Percentiles rank a stretch among this genome's conserved stretches.
Conservation (phyloP, 768 basidiomycete species). For the Macrolepiota dolichaula region DNA sequence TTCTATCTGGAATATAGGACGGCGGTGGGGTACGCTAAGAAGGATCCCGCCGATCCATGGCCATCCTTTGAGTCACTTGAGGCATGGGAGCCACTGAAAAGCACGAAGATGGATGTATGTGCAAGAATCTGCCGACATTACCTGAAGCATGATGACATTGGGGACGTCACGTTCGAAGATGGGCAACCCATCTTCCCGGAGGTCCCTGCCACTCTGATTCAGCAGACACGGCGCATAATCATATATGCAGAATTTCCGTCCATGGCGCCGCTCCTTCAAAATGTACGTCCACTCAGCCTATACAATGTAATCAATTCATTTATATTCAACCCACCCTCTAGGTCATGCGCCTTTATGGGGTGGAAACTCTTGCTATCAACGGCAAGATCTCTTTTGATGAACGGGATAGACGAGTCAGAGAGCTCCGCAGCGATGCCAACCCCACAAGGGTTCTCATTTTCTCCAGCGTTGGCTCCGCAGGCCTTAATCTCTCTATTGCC, state of each 20-base stretch:
- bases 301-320: too few species aligned
- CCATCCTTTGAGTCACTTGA: conserved; percentile 9
- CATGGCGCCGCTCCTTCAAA: not conserved
- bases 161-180: not conserved
- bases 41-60: not conserved
- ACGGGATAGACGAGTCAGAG: not conserved
- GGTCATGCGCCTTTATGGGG: not conserved
- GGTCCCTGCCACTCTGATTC: not conserved
- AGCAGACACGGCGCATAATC: not conserved
- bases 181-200: not conserved
- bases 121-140: not conserved
- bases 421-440: not conserved
- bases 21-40: conserved; percentile 7
- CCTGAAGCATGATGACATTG: not conserved
- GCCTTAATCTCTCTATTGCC: conserved; percentile 21
- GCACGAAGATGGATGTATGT: conserved; percentile 16
- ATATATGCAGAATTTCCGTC: not conserved
- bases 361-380: not conserved
- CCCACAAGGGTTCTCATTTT: conserved; percentile 15
- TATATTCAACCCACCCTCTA: not conserved
- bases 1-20: conserved; percentile 17
- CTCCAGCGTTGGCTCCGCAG: conserved; percentile 19
- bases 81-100: conserved; percentile 14
- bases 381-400: not conserved
- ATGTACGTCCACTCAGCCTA: not conserved